Evolutionary conservation across 2,329 filamentous ascomycete species (phyloP).

Genomic region (Metarhizium humberi): DNA sequence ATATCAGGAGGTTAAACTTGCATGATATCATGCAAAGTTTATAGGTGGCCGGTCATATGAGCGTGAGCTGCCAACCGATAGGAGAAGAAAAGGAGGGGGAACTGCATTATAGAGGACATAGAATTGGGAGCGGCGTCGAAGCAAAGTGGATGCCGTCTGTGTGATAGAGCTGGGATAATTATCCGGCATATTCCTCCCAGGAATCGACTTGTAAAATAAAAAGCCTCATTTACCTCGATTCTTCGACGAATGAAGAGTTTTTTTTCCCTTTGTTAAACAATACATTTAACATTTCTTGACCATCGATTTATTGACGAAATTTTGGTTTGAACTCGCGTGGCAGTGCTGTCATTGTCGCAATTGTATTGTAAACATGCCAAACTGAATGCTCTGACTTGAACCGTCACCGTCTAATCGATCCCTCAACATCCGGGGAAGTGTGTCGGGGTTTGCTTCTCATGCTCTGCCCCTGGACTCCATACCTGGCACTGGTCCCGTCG

Average conservation of each 20-base stretch:
- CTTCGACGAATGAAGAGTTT: conserved; percentile 21
- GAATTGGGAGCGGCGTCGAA: conserved; percentile 26
- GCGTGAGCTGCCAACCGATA: conserved; percentile 20
- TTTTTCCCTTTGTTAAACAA: conserved; percentile 16
- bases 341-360: not conserved
- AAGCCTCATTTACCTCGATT: conserved; percentile 30
- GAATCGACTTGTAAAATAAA: conserved; percentile 33
- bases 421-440: not conserved
- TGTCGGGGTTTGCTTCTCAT: not conserved
- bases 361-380: no score
- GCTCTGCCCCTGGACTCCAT: not conserved
- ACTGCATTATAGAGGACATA: conserved; percentile 33
- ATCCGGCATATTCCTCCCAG: conserved; percentile 21
- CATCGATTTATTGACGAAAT: not conserved
- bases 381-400: not conserved
- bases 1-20: conserved; percentile 20
- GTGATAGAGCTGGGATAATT: conserved; percentile 25
- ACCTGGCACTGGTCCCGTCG: not conserved
- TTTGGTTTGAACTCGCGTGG: not conserved
- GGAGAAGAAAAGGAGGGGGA: conserved; percentile 18
- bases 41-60: conserved; percentile 17
- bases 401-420: not conserved
- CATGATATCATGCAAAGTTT: conserved; percentile 15
- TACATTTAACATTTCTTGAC: not conserved
- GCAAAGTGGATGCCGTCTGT: conserved; percentile 21